Conservation (phyloP, 805 yeast species). For the Yarrowia hollandica region DNA sequence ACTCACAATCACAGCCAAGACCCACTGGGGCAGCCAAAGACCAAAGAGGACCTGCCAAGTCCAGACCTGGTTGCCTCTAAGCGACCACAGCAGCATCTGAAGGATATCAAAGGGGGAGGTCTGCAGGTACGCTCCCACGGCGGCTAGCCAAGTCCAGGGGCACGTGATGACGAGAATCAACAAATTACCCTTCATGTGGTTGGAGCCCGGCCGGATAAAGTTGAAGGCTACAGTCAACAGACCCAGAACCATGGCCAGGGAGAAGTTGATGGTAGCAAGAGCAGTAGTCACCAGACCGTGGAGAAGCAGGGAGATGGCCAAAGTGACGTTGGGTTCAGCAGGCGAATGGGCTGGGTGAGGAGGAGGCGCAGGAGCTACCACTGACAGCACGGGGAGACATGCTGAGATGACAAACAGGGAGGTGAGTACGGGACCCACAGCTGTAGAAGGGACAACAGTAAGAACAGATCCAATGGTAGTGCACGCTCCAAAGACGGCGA, state of each 20-base stretch:
- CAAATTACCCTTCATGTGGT: conserved; percentile 29
- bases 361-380: conserved; percentile 31
- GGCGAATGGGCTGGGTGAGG: conserved; percentile 3
- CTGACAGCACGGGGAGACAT: conserved; percentile 20
- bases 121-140: conserved; percentile 35
- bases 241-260: conserved; percentile 74
- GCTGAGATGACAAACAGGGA: conserved; percentile 8
- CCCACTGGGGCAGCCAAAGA: conserved; percentile 87
- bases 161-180: conserved; percentile 47
- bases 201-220: conserved; percentile 49
- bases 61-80: conserved; percentile 75
- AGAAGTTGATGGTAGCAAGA: conserved; percentile 76
- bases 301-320: conserved; percentile 54
- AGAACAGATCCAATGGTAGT: conserved; percentile 1
- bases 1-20: conserved; percentile 38
- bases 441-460: not conserved
- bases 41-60: conserved; percentile 74
- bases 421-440: not conserved
- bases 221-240: conserved; percentile 74
- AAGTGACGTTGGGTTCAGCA: conserved; percentile 36
- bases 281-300: conserved; percentile 71
- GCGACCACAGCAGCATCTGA: conserved; percentile 57
- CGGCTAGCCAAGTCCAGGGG: conserved; percentile 50
- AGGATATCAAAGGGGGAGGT: conserved; percentile 43
- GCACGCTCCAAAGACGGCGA: conserved; percentile 21